Conservation (phyloP, 306 rosid species). For the Quillaja saponaria region DNA sequence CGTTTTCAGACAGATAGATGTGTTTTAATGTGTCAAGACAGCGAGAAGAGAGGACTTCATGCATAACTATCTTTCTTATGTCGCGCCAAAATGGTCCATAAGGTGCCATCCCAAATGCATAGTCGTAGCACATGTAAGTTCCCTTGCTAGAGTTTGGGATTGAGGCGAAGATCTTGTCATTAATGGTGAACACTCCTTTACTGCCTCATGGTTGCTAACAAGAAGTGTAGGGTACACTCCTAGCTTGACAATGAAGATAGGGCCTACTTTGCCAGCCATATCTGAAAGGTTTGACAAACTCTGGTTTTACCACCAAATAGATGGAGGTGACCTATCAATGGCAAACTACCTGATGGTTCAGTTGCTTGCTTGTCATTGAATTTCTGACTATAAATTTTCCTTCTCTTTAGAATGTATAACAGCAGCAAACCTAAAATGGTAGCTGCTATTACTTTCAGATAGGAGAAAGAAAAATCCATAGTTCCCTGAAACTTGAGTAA, state of each 20-base stretch:
- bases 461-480: too few species aligned
- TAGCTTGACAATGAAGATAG: constrained; percentile 27
- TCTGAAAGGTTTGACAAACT: constrained; percentile 13
- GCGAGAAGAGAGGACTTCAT: constrained; percentile 32
- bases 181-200: constrained; percentile 36
- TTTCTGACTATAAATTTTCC: background rate
- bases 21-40: constrained; percentile 12
- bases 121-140: constrained; percentile 30
- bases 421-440: constrained; percentile 4
- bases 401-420: constrained; percentile 10
- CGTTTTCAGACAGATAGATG: constrained; percentile 17
- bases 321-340: constrained; percentile 34
- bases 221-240: constrained; percentile 25
- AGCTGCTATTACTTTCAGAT: too few species aligned
- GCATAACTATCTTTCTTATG: constrained; percentile 28
- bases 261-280: constrained; percentile 34
- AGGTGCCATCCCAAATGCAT: constrained; percentile 12
- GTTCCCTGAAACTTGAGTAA: too few species aligned
- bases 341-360: constrained; percentile 25
- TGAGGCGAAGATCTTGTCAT: constrained; percentile 20
- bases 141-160: constrained; percentile 24
- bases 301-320: constrained; percentile 11
- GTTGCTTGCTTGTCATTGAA: constrained; percentile 1
- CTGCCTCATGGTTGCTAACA: constrained; percentile 34
- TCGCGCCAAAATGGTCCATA: constrained; percentile 20